Conservation (phyloP, 148 eudicot genomes). For the Dianthus caryophyllus region DNA sequence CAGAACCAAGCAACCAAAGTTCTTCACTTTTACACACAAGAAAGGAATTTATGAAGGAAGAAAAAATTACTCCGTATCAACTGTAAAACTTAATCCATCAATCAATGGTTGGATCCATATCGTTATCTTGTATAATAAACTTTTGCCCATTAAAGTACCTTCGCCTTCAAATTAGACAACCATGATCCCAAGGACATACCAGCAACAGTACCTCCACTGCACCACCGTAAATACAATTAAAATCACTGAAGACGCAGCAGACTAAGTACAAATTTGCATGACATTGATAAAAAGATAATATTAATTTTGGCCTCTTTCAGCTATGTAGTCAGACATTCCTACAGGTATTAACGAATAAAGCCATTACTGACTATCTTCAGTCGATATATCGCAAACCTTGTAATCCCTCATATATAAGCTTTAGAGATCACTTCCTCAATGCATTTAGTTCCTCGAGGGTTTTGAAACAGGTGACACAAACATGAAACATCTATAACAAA, state of each 20-base stretch:
- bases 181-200: conserved; percentile 79
- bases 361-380: not conserved
- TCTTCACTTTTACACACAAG: conserved; percentile 1
- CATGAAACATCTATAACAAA: not conserved
- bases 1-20: conserved; percentile 14
- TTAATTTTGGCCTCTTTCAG: not conserved
- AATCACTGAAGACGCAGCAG: not conserved
- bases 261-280: not conserved
- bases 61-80: not conserved
- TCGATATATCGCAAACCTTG: not conserved
- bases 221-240: conserved; percentile 22
- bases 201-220: conserved; percentile 91
- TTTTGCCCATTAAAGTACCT: conserved; percentile 36
- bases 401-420: not conserved
- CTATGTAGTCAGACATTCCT: not conserved
- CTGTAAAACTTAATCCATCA: not conserved
- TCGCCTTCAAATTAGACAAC: conserved; percentile 76
- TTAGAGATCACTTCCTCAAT: not conserved
- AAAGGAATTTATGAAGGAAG: not conserved
- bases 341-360: not conserved
- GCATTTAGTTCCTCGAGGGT: not conserved
- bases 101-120: not conserved
- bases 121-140: not conserved
- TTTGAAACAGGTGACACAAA: not conserved
- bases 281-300: not conserved